Base-by-base conservation (phyloP, 2,329 filamentous ascomycete species). In the Lecanoromycetidae sp. region DNA sequence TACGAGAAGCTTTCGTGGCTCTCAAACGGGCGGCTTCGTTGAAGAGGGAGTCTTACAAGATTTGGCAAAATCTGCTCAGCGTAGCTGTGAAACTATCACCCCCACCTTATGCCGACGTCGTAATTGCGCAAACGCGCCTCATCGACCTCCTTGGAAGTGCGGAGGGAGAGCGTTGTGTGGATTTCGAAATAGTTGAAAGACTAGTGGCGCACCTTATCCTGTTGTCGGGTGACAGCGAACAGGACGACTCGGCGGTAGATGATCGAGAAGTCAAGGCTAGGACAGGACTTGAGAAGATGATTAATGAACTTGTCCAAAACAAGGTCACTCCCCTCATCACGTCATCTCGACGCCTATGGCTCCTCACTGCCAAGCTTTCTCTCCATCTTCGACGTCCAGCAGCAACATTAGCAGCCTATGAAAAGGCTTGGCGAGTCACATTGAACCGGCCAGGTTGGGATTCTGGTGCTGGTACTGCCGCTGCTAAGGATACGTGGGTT, bases 11-110 rank as follows among this genome's bases (percentile, higher is more conserved):
- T 0, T 75, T 98, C 1, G 71, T 76, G 5, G 90, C 91, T 0
- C 86, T 94, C 64, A 91, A 94, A 61, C 82, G 84, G 53, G 91
- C 88, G 8, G 87, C 88, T 0, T 75, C 77, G 4, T 76, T 94
- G 20, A 87, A 93, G 42, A 76, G 86, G 63, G 81, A 87, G 57
- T 90, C 90, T 66, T 85, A 83, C 75, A 80, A 86, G 56, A 95
- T 98, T 62, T 96, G 90, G 90, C 86, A 94, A 61, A 98, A 98
- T 58, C 82, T 96, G 13, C 76, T 98, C 48, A 91, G 87, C 0
- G 80, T 96, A 19, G 83, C 85, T 0, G 78, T 84, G 0, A 84
- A 86, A 1, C 75, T 91, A 23, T 74, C 72, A 1, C 88, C 90
- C 0, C 82, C 85, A 0, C 78, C 82, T 0, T 80, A 87, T 59